phyloP scores from a whole-genome alignment of 129 eudicot genomes.

The Daucus carota region DNA sequence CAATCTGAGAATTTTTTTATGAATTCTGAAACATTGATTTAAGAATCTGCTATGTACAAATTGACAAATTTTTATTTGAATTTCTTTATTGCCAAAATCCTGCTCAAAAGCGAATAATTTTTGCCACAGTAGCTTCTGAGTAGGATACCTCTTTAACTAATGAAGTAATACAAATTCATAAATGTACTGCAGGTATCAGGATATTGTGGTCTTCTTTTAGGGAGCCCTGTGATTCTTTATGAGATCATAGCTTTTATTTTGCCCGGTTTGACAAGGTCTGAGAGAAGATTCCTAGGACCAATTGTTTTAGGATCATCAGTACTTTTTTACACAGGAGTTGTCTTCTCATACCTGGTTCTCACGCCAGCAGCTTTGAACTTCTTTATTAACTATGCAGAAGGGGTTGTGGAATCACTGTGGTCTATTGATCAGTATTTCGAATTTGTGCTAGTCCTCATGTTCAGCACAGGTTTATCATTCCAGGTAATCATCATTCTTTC shows the following conservation, averaged over 20 bases:
- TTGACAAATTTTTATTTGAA: not conserved
- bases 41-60: not conserved
- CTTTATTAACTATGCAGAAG: constrained; percentile 91
- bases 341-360: constrained; percentile 76
- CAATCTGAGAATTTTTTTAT: not conserved
- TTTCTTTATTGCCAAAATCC: not conserved
- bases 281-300: constrained; percentile 78
- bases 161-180: not conserved
- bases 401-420: constrained; percentile 95
- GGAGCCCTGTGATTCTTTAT: constrained; percentile 93
- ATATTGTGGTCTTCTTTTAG: constrained; percentile 90
- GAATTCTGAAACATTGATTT: not conserved
- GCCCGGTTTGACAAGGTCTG: constrained; percentile 83
- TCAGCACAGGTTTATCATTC: constrained; percentile 94
- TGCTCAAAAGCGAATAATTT: not conserved
- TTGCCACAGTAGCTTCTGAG: not conserved
- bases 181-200: constrained; percentile 75
- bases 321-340: constrained; percentile 79
- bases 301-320: constrained; percentile 87
- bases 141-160: not conserved
- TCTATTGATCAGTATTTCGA: constrained; percentile 96
- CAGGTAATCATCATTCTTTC: constrained; percentile 54
- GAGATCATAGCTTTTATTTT: constrained; percentile 91
- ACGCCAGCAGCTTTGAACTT: constrained; percentile 93
- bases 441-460: constrained; percentile 91